Base-by-base conservation (phyloP, 2,329 filamentous ascomycete species). In the Venturia effusa region DNA sequence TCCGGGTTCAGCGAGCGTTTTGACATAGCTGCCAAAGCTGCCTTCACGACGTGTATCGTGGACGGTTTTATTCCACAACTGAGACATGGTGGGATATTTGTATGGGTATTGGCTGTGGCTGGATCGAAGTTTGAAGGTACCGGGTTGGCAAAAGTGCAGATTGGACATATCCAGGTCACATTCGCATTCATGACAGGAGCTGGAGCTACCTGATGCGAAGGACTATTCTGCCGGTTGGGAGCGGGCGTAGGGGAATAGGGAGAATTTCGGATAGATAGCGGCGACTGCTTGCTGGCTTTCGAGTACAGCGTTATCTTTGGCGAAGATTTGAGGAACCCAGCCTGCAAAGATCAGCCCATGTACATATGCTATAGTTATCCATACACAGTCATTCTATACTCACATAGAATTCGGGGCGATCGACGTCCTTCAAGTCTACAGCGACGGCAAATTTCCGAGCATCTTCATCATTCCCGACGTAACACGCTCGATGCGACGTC, bases 91-190 rank as follows among this genome's bases (percentile, higher is more conserved):
- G 92, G 89, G 27, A 96, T 77, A 10, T 87, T 88, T 5, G 89
- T 96, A 67, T 91, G 85, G 24, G 87, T 84, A 66, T 85, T 94
- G 10, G 91, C 91, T 2, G 88, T 87, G 0, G 87, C 82, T 0
- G 92, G 89, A 70, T 97, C 93, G 73, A 97, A 97, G 74, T 96
- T 97, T 43, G 90, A 89, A 0, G 94, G 92, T 1, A 97, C 86
- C 0, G 90, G 88, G 71, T 97, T 97, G 11, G 92, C 93, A 72
- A 96, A 95, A 68, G 89, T 93, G 80, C 93, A 97, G 70, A 97
- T 97, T 1, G 90, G 88, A 77, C 93, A 97, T 24, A 97, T 87
- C 93, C 93, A 97, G 4, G 92, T 97, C 6, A 90, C 90, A 66
- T 81, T 83, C 68, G 71, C 61, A 1, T 76, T 71, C n/a, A 83